Conservation (phyloP, 495 filamentous ascomycete species). For the Sabuloglossum arenarium region DNA sequence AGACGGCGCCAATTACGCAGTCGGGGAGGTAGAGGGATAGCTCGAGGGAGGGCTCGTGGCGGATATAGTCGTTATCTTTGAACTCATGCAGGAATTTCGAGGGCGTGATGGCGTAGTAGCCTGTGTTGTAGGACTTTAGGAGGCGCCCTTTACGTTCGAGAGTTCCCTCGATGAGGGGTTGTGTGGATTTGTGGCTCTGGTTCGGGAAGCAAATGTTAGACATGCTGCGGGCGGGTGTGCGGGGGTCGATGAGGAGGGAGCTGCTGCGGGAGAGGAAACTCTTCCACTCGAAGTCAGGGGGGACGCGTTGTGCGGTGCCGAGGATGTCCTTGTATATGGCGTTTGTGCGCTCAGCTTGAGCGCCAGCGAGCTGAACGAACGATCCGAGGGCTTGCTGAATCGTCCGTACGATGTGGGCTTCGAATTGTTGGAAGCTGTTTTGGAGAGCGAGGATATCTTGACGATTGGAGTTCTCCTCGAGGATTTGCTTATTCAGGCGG, state of each 20-base stretch:
- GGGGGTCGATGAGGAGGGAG: slow-evolving; percentile 58
- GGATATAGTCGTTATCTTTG: slow-evolving; percentile 75
- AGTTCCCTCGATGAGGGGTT: slow-evolving; percentile 64
- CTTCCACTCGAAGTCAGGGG: slow-evolving; percentile 83
- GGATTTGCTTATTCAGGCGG: slow-evolving; percentile 72
- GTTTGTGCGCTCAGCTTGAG: slow-evolving; percentile 62
- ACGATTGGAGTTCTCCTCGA: slow-evolving; percentile 85
- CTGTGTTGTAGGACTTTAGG: slow-evolving; percentile 51
- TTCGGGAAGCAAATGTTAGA: slow-evolving; percentile 66
- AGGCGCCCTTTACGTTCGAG: slow-evolving; percentile 74
- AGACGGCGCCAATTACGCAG: slow-evolving; percentile 53
- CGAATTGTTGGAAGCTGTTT: slow-evolving; percentile 71
- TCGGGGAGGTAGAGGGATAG: slow-evolving; percentile 84
- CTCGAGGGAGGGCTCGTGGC: slow-evolving; percentile 64
- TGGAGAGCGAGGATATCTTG: slow-evolving; percentile 80
- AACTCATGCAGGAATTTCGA: slow-evolving; percentile 84
- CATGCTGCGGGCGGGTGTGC: slow-evolving; percentile 45
- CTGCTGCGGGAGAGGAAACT: slow-evolving; percentile 52
- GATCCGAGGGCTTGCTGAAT: slow-evolving; percentile 61
- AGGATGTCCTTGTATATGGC: slow-evolving; percentile 70
- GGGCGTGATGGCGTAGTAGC: slow-evolving; percentile 78
- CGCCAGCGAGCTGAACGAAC: slow-evolving; percentile 55
- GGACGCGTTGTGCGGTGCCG: slow-evolving; percentile 51
- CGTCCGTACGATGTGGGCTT: slow-evolving; percentile 64
- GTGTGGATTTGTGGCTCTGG: slow-evolving; percentile 59